These are phyloP conservation scores for Vitrella brassicaformis DNA, from an alignment of 73 alveolate species.

Conservation along the genomic window DNA sequence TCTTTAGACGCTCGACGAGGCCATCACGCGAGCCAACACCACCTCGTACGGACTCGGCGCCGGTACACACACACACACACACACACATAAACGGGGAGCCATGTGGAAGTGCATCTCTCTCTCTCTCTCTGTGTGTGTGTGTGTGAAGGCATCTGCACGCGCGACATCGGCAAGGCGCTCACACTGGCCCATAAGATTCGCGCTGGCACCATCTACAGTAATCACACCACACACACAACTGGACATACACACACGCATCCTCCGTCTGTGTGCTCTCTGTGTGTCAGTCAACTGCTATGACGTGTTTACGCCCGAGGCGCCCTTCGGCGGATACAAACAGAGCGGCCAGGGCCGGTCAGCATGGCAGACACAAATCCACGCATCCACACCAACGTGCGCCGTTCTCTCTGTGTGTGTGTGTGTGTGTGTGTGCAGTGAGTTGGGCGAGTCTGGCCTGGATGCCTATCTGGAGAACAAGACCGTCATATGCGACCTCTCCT, in stretches of 20 bases:
- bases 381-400: too few species aligned
- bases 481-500: not conserved
- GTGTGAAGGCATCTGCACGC: slow-evolving; percentile 59
- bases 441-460: not conserved
- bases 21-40: slow-evolving; percentile 70
- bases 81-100: too few species aligned
- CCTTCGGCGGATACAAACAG: slow-evolving; percentile 81
- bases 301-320: slow-evolving; percentile 19
- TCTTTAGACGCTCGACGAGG: slow-evolving; percentile 74
- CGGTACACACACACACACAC: too few species aligned
- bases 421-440: not conserved
- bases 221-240: too few species aligned
- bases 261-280: too few species aligned
- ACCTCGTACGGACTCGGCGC: slow-evolving; percentile 81
- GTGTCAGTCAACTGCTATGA: slow-evolving; percentile 37
- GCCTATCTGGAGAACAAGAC: not conserved
- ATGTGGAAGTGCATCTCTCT: too few species aligned
- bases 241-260: too few species aligned
- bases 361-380: too few species aligned
- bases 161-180: slow-evolving; percentile 48
- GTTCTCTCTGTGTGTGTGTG: too few species aligned
- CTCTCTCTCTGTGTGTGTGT: too few species aligned
- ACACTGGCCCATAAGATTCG: slow-evolving; percentile 52
- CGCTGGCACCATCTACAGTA: too few species aligned
- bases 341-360: slow-evolving; percentile 40